Percentiles rank a stretch among this genome's conserved stretches.
phyloP scores from a whole-genome alignment of 2,329 filamentous ascomycete species.

The Fusarium sp. region DNA sequence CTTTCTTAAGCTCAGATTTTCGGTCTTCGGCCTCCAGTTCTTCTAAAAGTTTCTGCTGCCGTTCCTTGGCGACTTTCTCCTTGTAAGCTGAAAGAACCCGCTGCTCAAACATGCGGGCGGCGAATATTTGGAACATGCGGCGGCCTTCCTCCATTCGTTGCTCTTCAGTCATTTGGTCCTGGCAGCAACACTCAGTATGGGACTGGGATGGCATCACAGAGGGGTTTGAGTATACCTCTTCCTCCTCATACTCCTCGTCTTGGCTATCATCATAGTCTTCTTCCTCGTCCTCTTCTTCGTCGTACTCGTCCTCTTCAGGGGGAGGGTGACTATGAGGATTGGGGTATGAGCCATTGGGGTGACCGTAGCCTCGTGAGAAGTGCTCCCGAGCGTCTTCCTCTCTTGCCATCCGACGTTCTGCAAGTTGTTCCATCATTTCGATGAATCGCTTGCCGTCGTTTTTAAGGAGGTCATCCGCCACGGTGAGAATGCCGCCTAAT shows the following conservation, averaged over 20 bases:
- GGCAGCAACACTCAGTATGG: conserved; percentile 63
- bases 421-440: conserved; percentile 99
- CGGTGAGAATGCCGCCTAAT: conserved; percentile 95
- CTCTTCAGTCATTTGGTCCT: conserved; percentile 98
- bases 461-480: conserved; percentile 97
- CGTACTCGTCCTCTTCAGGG: conserved; percentile 82
- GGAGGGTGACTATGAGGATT: conserved; percentile 80
- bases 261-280: conserved; percentile 75
- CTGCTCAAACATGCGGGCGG: conserved; percentile 99
- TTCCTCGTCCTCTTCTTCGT: conserved; percentile 75
- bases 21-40: conserved; percentile 90
- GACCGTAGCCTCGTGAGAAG: conserved; percentile 71
- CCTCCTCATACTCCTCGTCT: conserved; percentile 81
- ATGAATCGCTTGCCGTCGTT: conserved; percentile 99
- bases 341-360: conserved; percentile 73
- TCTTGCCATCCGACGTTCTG: conserved; percentile 95
- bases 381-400: conserved; percentile 85
- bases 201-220: conserved; percentile 58
- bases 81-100: conserved; percentile 96
- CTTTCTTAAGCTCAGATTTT: conserved; percentile 83
- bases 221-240: conserved; percentile 75
- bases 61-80: conserved; percentile 95
- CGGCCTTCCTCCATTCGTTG: conserved; percentile 99
- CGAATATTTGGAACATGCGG: conserved; percentile 99
- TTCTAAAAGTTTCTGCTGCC: conserved; percentile 90